Base-by-base conservation (phyloP, 306 rosid species). In the Trichosanthes cucumerina region DNA sequence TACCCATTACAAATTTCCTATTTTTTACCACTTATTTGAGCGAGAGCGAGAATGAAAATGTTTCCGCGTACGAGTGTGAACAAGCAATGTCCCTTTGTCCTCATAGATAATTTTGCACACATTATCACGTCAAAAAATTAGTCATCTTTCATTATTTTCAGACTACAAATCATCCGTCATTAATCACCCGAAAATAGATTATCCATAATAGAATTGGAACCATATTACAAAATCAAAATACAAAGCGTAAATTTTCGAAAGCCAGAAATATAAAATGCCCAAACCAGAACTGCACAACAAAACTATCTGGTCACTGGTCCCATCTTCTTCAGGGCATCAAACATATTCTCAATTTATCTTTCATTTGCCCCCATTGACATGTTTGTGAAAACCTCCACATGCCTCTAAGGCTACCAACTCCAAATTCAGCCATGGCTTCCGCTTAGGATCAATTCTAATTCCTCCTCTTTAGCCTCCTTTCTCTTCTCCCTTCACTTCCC, bases 321-420 rank as follows among this genome's bases (percentile, higher is more conserved):
- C 58, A 28, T 47, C 41, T 72, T 46, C 41, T 24, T 47, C 77
- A 46, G 41, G 26, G 77, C 77, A 72, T 72, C 23, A 8, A 16
- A 72, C 6, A 26, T 28, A 19, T 72, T 46, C 77, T 72, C 77
- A 72, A 72, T 26, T 72, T 72, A 72, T 72, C 58, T 72, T 36
- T 11, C 72, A n/a, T n/a, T 15, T 26, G 24, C 24, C 2, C 12
- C 33, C 74, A 68, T 68, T 46, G 15, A 15, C 77, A 47, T 72
- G 41, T 47, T 72, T 15, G 57, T 72, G 77, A 72, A 72, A 59
- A 72, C 41, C 77, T 72, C 7, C 14, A 3, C 12, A 21, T 47
- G 39, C 77, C 77, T 72, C 58, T 14, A 26, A 72, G 58, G 41
- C 54, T 24, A 31, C 34, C 77, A 72, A 28, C 41, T 47, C 59